Percentiles rank a stretch among this genome's conserved stretches.
Conservation (phyloP, 2,329 filamentous ascomycete species). For the Metarhizium sp. region DNA sequence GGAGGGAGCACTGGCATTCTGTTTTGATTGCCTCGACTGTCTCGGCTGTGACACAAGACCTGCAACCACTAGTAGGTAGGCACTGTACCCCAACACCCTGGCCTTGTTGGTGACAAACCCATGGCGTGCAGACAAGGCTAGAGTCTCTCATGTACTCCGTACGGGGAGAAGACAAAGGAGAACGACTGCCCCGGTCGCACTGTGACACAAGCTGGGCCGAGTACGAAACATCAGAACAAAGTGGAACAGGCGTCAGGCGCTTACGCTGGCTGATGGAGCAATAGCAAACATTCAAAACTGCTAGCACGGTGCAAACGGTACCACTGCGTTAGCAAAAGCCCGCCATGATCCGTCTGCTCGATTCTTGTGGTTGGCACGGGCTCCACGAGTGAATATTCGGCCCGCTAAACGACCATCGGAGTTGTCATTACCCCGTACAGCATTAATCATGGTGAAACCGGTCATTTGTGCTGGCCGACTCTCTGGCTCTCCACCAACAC, state of each 20-base stretch:
- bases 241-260: too few relatives aligned
- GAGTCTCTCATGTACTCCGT: too few relatives aligned
- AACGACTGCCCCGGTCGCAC: not conserved
- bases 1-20: too few relatives aligned
- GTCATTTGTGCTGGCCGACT: not conserved
- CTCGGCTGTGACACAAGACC: not conserved
- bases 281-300: not conserved
- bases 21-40: not conserved
- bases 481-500: too few relatives aligned
- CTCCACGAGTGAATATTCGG: not conserved
- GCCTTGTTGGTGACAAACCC: not conserved
- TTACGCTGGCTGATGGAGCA: not conserved
- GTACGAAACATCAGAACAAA: too few relatives aligned
- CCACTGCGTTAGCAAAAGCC: not conserved
- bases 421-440: too few relatives aligned
- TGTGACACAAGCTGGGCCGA: not conserved
- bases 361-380: too few relatives aligned
- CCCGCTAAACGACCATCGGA: not conserved
- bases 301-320: not conserved
- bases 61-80: too few relatives aligned
- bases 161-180: not conserved
- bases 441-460: not conserved
- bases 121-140: not conserved
- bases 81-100: not conserved
- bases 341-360: not conserved